Evolutionary conservation across 305 asterid genomes (phyloP), one percentile per base, ranked within the genome.

Genomic region (Fraxinus angustifolia): DNA sequence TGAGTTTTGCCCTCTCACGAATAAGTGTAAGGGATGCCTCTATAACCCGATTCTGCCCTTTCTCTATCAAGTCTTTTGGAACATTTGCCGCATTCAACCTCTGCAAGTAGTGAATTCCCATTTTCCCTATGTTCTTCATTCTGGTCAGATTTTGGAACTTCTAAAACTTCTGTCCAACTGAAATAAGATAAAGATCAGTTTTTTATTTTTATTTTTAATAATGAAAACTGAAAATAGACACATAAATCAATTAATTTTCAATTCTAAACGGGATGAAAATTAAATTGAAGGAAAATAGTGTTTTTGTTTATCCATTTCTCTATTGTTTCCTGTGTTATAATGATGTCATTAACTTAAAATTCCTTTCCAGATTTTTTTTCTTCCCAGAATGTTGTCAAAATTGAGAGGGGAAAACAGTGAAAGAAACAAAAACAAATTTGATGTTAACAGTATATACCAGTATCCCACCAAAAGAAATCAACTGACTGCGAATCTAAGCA

Each of bases 1-100:
- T 96, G 80, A 96, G 98, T 89, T 93, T 96, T 23, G 98, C 99
- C 82, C 98, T 89, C 90, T 96, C 99, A 58, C 97, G 98, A 80
- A 96, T 96, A 75, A 96, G 97, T 4, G 99, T 96, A 68, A 94
- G 86, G 48, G 99, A 96, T 76, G 99, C 99, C 87, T 96, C 99
- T 42, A 94, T 90, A 75, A 96, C 98, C 78, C 99, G 99, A 86
- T 89, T 89, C 84, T 96, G 99, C 48, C 99, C 99, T 73, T 88
- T 94, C 90, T 94, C 97, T 62, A 96, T 87, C 87, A 96, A 82
- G 73, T 92, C 97, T 83, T 90, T 94, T 0, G 98, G 95, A 77
- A 96, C 92, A 84, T 90, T 93, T 58, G 90, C 93, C 21, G 88
- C 97, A 31, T 88, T 89, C 82, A 90, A 87, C 87, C 90, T 92